Conservation (phyloP, 176 grass and related monocot species). For the Chloris gayana region DNA sequence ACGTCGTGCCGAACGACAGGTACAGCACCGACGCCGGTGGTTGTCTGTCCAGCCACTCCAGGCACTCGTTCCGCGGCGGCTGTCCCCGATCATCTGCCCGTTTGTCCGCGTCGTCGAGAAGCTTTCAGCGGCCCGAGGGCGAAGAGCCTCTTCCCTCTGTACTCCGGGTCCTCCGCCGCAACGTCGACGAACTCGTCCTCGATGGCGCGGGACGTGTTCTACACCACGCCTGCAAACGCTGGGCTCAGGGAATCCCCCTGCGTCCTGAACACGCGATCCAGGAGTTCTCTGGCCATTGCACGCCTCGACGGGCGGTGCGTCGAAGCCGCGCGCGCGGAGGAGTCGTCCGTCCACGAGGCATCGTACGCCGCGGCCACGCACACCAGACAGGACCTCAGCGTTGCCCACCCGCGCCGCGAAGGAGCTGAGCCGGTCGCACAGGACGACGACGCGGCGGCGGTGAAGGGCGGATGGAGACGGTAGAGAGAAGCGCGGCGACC, state of each 20-base stretch:
- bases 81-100: too few species aligned
- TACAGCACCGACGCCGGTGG: conserved; percentile 53
- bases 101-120: neutral
- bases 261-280: neutral
- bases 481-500: conserved; percentile 35
- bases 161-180: neutral
- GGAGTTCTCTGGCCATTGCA: conserved; percentile 24
- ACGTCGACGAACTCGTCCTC: conserved; percentile 49
- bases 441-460: conserved; percentile 50
- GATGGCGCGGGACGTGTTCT: conserved; percentile 45
- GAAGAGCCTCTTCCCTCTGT: conserved; percentile 40
- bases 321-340: conserved; percentile 2
- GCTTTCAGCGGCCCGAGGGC: conserved; percentile 52
- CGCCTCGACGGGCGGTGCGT: conserved; percentile 9
- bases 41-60: conserved; percentile 55
- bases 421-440: conserved; percentile 39
- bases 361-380: conserved; percentile 41
- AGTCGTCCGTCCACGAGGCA: conserved; percentile 12
- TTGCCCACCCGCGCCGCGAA: conserved; percentile 53
- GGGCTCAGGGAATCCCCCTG: neutral
- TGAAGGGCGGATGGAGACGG: conserved; percentile 32
- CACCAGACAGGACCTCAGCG: conserved; percentile 43
- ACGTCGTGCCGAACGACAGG: conserved; percentile 58
- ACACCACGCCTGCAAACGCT: neutral
- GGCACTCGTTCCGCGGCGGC: conserved; percentile 36